Percentiles rank a stretch among this genome's conserved stretches.
Evolutionary conservation across 1,139 yeast genomes (phyloP).

Genomic region (Hemisphaericaspora lyxosophila): DNA sequence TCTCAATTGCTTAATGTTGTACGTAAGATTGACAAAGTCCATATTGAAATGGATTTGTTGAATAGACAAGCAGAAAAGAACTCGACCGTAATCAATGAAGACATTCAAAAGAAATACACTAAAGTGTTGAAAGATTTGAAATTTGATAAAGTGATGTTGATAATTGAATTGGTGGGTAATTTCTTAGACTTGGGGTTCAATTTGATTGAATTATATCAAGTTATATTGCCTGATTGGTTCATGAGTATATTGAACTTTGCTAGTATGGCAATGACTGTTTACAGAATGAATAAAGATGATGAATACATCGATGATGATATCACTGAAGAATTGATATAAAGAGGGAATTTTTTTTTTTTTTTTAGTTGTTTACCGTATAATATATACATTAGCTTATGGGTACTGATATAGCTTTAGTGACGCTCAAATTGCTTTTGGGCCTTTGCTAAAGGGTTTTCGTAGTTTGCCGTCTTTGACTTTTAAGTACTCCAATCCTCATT

Average conservation of each 20-base stretch:
- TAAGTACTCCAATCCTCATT: too few species aligned
- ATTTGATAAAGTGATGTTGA: slow-evolving; percentile 46
- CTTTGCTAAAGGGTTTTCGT: too few species aligned
- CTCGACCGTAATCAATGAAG: slow-evolving; percentile 26
- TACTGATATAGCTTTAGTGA: too few species aligned
- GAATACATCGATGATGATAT: slow-evolving; percentile 50
- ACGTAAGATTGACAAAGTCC: slow-evolving; percentile 40
- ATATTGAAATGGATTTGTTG: slow-evolving; percentile 37
- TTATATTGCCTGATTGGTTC: slow-evolving; percentile 44
- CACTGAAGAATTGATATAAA: slow-evolving; percentile 42
- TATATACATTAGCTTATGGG: too few species aligned
- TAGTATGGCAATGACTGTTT: slow-evolving; percentile 50
- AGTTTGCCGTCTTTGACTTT: too few species aligned
- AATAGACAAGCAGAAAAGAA: slow-evolving; percentile 20
- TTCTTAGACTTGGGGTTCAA: slow-evolving; percentile 44
- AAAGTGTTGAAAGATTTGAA: slow-evolving; percentile 44
- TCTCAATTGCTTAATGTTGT: slow-evolving; percentile 45
- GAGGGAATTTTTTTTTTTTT: too few species aligned
- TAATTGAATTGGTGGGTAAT: slow-evolving; percentile 45
- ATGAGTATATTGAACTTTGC: slow-evolving; percentile 44
- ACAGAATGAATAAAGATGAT: slow-evolving; percentile 54
- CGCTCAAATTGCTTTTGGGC: too few species aligned
- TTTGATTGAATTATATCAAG: slow-evolving; percentile 38
- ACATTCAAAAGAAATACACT: slow-evolving; percentile 36
- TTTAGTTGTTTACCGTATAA: too few species aligned